These are phyloP conservation scores for Aureobasidium zeae DNA, from an alignment of 2,329 filamentous ascomycete genomes.

Conservation along the genomic window DNA sequence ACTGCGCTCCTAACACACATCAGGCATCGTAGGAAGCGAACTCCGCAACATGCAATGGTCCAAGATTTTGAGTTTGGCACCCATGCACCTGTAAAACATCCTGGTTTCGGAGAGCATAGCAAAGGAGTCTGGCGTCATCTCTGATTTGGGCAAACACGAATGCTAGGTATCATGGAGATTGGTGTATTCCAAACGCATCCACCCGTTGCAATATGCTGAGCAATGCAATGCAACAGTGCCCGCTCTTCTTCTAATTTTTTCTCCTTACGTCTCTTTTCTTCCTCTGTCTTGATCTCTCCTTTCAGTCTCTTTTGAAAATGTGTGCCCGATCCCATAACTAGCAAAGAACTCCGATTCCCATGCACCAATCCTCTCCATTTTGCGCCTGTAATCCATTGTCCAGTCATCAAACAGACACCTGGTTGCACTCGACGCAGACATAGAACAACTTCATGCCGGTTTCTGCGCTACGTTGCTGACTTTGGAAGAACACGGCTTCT, in stretches of 20 bases:
- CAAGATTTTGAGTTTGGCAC: conserved; percentile 93
- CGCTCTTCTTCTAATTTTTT: not conserved
- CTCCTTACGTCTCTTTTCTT: not conserved
- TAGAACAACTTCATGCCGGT: conserved; percentile 73
- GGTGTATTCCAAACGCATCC: not conserved
- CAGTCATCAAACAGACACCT: conserved; percentile 8
- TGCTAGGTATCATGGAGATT: conserved; percentile 8
- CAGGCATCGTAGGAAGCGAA: conserved; percentile 78
- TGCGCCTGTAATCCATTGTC: conserved; percentile 2
- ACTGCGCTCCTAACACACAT: conserved; percentile 15
- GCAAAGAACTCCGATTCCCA: conserved; percentile 5
- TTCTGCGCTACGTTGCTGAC: conserved; percentile 90
- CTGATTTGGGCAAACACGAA: conserved; percentile 2
- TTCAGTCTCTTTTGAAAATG: not conserved
- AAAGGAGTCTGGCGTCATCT: conserved; percentile 13
- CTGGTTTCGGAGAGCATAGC: conserved; percentile 15
- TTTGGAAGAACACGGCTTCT: conserved; percentile 98
- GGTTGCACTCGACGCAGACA: conserved; percentile 75
- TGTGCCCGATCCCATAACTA: not conserved
- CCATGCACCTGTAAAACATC: conserved; percentile 57
- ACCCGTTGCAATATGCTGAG: not conserved
- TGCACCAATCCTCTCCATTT: conserved; percentile 3
- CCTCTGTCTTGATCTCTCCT: not conserved
- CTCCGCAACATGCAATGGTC: conserved; percentile 91
- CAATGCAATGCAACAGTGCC: not conserved